Percentiles rank a stretch among this genome's conserved stretches.
phyloP scores from a whole-genome alignment of 495 filamentous ascomycete genomes.

The Glonium stellatum region DNA sequence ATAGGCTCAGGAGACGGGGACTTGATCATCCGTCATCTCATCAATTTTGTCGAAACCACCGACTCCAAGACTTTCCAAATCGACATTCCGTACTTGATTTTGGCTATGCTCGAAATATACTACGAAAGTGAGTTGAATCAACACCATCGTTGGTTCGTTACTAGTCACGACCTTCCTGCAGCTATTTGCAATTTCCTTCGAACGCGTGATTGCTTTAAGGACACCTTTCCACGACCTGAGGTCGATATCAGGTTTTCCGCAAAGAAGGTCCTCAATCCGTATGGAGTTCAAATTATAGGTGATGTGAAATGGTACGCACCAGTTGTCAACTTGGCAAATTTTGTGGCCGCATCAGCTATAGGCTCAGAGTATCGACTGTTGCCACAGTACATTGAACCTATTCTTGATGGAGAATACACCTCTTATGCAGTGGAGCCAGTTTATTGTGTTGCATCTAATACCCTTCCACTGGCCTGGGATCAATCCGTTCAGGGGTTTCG shows the following conservation, averaged over 20 bases:
- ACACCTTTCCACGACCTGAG: constrained; percentile 3
- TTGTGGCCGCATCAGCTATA: neutral
- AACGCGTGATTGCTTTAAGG: constrained; percentile 23
- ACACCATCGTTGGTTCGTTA: constrained; percentile 11
- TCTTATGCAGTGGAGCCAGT: constrained; percentile 2
- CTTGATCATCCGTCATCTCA: neutral
- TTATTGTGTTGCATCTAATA: constrained; percentile 3
- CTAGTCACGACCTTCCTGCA: constrained; percentile 6
- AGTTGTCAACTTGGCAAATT: neutral
- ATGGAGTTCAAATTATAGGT: constrained; percentile 4
- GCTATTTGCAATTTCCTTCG: constrained; percentile 18
- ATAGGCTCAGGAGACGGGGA: neutral
- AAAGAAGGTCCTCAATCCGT: neutral
- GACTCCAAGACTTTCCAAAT: constrained; percentile 5
- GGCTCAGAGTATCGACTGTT: constrained; percentile 13
- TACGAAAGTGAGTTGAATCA: constrained; percentile 1
- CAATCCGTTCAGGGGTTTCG: constrained; percentile 10
- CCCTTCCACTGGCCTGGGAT: constrained; percentile 9
- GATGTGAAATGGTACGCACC: constrained; percentile 17
- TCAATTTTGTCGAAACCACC: neutral
- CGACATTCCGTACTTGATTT: constrained; percentile 5
- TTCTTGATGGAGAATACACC: neutral
- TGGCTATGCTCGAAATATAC: constrained; percentile 11
- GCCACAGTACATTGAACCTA: constrained; percentile 1
- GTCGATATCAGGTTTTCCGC: constrained; percentile 5